Evolutionary conservation across 495 filamentous ascomycete species (phyloP).

Genomic region (Choiromyces venosus): DNA sequence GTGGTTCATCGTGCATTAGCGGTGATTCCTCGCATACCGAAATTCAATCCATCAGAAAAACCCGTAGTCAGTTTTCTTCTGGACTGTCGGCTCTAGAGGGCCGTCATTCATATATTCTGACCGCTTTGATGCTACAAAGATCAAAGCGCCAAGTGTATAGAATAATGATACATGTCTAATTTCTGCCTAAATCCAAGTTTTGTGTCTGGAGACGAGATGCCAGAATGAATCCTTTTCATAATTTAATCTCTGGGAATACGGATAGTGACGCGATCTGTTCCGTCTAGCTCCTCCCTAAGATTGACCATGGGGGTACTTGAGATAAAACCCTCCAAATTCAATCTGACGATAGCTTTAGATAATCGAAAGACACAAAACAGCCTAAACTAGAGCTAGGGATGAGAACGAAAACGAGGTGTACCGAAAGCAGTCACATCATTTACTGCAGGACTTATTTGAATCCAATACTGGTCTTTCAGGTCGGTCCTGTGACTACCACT

Average conservation of each 20-base stretch:
- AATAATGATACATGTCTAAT: not conserved
- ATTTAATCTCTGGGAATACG: not conserved
- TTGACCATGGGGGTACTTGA: not conserved
- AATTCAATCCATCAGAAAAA: too few relatives aligned
- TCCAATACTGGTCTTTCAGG: not conserved
- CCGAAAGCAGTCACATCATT: not conserved
- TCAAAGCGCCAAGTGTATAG: not conserved
- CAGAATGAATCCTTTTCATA: not conserved
- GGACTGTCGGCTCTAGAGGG: too few relatives aligned
- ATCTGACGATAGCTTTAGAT: not conserved
- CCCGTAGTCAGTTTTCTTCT: too few relatives aligned
- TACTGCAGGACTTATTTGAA: not conserved
- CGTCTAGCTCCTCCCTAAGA: not conserved
- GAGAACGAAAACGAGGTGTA: not conserved
- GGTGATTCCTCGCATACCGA: too few relatives aligned
- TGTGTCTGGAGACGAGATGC: not conserved
- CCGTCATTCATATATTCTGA: too few relatives aligned
- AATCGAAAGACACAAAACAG: not conserved
- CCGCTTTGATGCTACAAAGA: not conserved
- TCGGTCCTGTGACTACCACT: not conserved
- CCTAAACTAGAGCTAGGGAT: not conserved
- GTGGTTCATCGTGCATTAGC: too few relatives aligned
- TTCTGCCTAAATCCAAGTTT: not conserved
- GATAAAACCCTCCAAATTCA: not conserved
- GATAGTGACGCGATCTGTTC: not conserved